Base-by-base conservation (phyloP, 2,329 filamentous ascomycete genomes). In the Apiospora aurea region DNA sequence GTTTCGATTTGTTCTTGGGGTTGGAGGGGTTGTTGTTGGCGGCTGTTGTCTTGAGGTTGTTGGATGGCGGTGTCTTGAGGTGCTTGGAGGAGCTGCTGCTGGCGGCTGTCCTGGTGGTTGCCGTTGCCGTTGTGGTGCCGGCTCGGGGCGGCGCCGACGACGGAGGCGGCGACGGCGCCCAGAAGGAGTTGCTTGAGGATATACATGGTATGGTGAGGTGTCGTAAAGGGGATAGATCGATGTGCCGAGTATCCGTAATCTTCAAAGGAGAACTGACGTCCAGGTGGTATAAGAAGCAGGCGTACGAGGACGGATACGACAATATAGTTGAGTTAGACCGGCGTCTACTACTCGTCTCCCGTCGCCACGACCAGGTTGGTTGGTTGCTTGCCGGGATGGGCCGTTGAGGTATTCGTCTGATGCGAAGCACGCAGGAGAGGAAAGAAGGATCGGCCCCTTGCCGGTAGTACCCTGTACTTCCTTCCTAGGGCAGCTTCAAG, bases 91-190 rank as follows among this genome's bases (percentile, higher is more conserved):
- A 34, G 26, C 16, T 61, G 53, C 3, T 57, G 24, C 4, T 34
- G 47, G 13, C 6, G 16, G 49, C 13, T 16, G 51, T 13, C 8
- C 16, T 21, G 38, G 29, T 11, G 21, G 16, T 38, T 61, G 53
- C 2, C 21, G 29, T 2, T 21, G 26, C 2, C 8, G 14, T 4
- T 21, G 34, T 21, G 46, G 10, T 49, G 46, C n/a, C 49, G 57
- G 57, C 57, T 38, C 8, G 57, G 57, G 57, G 57, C 29, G 29
- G 53, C 57, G 57, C 18, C 57, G 57, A 24, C 49, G n/a, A 51
- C 49, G 10, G 49, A 41, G 29, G 6, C 29, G 29, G 57, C 57
- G 18, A 41, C 6, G 10, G 14, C 34, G 53, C 53, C 29, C 2
- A 64, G 3, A 21, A 64, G 34, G 21, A 64, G 29, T 41, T 64